These are phyloP conservation scores for Evansstolkia leycettana DNA, from an alignment of 495 filamentous ascomycete genomes.

Conservation along the genomic window DNA sequence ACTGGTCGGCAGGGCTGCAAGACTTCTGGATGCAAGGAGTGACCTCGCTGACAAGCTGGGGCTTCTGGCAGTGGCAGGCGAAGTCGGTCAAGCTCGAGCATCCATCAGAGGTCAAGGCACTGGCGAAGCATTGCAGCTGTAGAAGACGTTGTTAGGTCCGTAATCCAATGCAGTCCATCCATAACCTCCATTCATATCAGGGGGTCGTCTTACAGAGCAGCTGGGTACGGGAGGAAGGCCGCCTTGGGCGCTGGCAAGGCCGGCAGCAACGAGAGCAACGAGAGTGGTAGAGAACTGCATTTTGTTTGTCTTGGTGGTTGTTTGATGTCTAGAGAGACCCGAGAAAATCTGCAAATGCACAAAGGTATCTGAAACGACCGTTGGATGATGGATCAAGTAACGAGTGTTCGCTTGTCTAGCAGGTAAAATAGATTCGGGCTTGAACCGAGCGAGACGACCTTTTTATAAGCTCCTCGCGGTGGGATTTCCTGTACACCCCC, in stretches of 20 bases:
- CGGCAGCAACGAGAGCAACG: constrained; percentile 23
- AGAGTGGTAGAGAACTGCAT: constrained; percentile 29
- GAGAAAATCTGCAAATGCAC: no score
- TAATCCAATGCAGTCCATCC: no score
- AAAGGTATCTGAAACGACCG: no score
- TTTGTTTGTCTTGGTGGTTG: constrained; percentile 9
- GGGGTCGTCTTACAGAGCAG: constrained; percentile 28
- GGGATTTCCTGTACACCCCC: no score
- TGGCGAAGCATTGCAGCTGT: constrained; percentile 33
- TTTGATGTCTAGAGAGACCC: no score
- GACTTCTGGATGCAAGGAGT: constrained; percentile 33
- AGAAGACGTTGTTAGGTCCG: constrained; percentile 1
- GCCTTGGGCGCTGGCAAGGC: constrained; percentile 28
- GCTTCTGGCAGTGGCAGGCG: constrained; percentile 38
- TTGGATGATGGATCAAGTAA: no score
- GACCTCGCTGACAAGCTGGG: constrained; percentile 22
- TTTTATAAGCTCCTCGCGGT: no score
- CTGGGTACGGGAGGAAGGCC: constrained; percentile 26
- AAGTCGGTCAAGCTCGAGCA: constrained; percentile 34
- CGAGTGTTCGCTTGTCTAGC: no score
- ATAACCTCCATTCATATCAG: no score
- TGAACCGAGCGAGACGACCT: no score
- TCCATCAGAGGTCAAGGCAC: constrained; percentile 26
- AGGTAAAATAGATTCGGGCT: no score
- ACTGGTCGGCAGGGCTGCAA: constrained; percentile 25